Evolutionary conservation across 108 stramenopile species (phyloP).

Genomic region (Halocafeteria seosinensis): DNA sequence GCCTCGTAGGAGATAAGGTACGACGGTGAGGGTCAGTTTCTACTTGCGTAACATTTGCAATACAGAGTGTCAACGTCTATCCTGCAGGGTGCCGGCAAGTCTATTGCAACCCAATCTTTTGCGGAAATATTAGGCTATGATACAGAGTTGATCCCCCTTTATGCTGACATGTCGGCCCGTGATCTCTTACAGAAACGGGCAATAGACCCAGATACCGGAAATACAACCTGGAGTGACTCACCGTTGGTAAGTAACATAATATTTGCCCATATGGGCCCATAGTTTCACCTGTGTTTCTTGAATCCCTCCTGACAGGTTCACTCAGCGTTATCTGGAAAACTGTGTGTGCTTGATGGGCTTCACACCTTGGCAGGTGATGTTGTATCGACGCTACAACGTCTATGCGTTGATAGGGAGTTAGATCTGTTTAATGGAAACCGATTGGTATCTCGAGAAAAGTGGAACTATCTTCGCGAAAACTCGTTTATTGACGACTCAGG

Average conservation of each 20-base stretch:
- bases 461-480: too few species aligned
- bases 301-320: too few species aligned
- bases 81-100: constrained; percentile 56
- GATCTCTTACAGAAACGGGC: constrained; percentile 54
- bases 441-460: background rate
- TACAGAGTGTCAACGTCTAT: too few species aligned
- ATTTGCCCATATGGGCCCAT: too few species aligned
- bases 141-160: constrained; percentile 40
- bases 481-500: too few species aligned
- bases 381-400: background rate
- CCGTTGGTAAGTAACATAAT: too few species aligned
- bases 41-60: too few species aligned
- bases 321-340: constrained; percentile 43
- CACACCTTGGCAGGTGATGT: constrained; percentile 23
- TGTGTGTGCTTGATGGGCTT: constrained; percentile 54
- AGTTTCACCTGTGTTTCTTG: too few species aligned
- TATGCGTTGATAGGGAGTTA: background rate
- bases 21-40: too few species aligned
- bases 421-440: background rate
- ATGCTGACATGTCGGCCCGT: constrained; percentile 51
- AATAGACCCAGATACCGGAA: constrained; percentile 33
- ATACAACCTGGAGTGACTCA: constrained; percentile 54
- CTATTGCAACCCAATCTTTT: constrained; percentile 30
- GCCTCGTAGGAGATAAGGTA: constrained; percentile 45
- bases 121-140: constrained; percentile 31